Evolutionary conservation across 2,329 filamentous ascomycete species (phyloP), one percentile per base, ranked within the genome.

Genomic region (Hymenoscyphus albidus): DNA sequence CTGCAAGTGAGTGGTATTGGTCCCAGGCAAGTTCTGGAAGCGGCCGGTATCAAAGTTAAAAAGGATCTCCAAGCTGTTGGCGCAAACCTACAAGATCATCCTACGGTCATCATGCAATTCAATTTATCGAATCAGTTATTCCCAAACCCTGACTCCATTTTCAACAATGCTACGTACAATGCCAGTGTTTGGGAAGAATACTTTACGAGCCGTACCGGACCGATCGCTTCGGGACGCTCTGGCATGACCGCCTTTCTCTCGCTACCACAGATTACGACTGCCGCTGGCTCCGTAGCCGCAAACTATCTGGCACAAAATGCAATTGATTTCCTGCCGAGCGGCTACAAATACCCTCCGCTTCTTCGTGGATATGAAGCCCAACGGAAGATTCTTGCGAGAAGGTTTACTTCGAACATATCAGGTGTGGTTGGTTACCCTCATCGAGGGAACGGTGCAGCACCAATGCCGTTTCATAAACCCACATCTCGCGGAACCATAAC

Each of bases 401-500:
- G 54, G 1, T 64, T 62, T 31, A 44, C 14, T 10, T 59, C 54
- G 6, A 35, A 61, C 14, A 61, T 22, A 16, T 48, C 44, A 31
- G 39, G 13, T 1, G 42, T 61, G 14, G 59, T 27, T 2, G 44
- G 54, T 1, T 62, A 56, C 9, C 40, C 59, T 7, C 32, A 63
- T 10, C 48, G 42, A 18, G 63, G 62, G 51, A 65, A 64, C 31
- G 65, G 64, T 16, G 62, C 59, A 13, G 13, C 64, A 1, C 48
- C 58, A 12, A 59, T 60, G 27, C 59, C 61, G n/a, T 35, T 65
- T 6, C 62, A 65, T 38, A 65, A 68, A 64, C 74, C 76, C 3
- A 68, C 78, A 32, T 76, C 74, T 62, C 73, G 77, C 51, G 77
- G 77, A 16, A 73, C 74, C 31, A 73, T 78, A 42, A 67, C 69